Evolutionary conservation across 441 rosid genomes (phyloP), one percentile per base, ranked within the genome.

Genomic region (Corymbia calophylla): DNA sequence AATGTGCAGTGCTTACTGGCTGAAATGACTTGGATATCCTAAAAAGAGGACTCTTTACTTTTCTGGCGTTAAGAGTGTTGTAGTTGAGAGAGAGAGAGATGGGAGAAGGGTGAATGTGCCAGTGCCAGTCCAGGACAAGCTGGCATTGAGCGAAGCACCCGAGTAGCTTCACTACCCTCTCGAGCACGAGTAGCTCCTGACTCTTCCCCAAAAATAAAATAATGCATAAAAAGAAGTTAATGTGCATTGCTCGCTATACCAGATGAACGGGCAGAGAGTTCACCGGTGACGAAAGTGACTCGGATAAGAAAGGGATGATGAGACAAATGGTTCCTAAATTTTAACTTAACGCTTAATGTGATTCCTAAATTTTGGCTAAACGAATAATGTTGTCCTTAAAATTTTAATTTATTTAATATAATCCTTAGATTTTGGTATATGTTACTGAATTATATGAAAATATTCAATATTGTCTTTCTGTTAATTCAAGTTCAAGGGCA

Each of bases 71-170:
- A 49, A 64, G 55, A 44, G 32, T 5, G n/a, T 14, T 39, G 35
- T 15, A n/a, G 44, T 44, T 53, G 44, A 87, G 54, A 48, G 64
- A 70, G 48, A 84, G 68, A 48, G 70, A 60, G 80, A n/a, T 21
- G 51, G 10, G 27, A 77, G 84, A 12, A 23, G 51, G 51, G 17
- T 23, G 84, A 25, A 44, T 77, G 10, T 77, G 84, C n/a, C 84
- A 60, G 81, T 88, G 96, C 92, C 95, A 92, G 92, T 87, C 77
- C 88, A 91, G 77, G 88, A 90, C 95, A 88, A 94, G 94, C 95
- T 94, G 95, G 93, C 93, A 89, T 89, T 44, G 62, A 84, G 88
- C 64, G 91, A 92, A 90, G 88, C 87, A 90, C 44, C 91, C 90
- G 44, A 87, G 91, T 23, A 32, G 81, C 91, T 92, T 91, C 92